Percentiles rank a stretch among this genome's conserved stretches.
These are phyloP conservation scores for Cordia subcordata DNA, from an alignment of 257 asterid species.

Conservation along the genomic window DNA sequence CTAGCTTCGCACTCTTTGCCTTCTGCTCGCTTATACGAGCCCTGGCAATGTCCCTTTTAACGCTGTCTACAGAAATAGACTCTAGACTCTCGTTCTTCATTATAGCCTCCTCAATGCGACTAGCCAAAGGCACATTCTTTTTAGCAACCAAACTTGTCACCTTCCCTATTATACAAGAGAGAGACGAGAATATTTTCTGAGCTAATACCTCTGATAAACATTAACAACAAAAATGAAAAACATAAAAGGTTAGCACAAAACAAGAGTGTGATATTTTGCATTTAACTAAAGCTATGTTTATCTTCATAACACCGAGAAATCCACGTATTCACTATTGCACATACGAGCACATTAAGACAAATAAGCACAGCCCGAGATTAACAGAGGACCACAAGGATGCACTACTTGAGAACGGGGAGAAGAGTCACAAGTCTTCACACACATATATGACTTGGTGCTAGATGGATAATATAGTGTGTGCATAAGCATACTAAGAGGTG, in stretches of 20 bases:
- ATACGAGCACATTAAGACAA: no score
- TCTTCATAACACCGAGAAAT: neutral
- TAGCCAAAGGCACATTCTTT: slow-evolving; percentile 58
- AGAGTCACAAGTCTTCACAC: no score
- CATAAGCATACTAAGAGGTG: no score
- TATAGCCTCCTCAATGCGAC: slow-evolving; percentile 78
- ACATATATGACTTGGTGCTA: no score
- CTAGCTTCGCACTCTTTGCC: slow-evolving; percentile 47
- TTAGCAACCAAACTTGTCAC: slow-evolving; percentile 86
- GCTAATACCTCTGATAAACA: neutral
- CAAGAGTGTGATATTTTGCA: no score
- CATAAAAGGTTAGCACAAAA: neutral
- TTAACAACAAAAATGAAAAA: neutral
- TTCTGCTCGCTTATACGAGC: slow-evolving; percentile 64
- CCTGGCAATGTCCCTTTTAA: slow-evolving; percentile 76
- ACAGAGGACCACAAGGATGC: no score
- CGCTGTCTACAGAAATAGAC: slow-evolving; percentile 67
- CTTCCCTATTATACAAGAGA: slow-evolving; percentile 50
- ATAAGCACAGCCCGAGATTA: no score
- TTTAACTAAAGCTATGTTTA: no score
- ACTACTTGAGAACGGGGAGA: no score
- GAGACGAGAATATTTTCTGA: slow-evolving; percentile 3
- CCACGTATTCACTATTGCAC: no score
- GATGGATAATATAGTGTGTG: no score
- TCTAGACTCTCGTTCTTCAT: slow-evolving; percentile 90